phyloP scores from a whole-genome alignment of 495 filamentous ascomycete species.

The Penicillium ucsense region DNA sequence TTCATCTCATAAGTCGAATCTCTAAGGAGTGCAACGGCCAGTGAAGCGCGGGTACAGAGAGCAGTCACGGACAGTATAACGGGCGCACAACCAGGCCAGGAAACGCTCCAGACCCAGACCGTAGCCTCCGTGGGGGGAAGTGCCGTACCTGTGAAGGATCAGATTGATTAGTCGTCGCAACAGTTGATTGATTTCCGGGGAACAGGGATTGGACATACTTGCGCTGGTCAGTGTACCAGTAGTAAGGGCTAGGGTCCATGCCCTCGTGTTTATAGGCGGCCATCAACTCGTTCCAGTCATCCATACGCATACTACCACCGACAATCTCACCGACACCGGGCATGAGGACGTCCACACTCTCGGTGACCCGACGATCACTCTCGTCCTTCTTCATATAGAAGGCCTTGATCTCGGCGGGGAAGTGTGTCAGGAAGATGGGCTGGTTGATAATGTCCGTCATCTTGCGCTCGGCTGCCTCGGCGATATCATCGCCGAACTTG shows the following conservation, averaged over 20 bases:
- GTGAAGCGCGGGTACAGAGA: constrained; percentile 92
- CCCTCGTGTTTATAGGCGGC: constrained; percentile 78
- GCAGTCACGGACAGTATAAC: constrained; percentile 82
- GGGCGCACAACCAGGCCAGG: constrained; percentile 89
- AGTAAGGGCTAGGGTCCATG: constrained; percentile 80
- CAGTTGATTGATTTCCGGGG: too few relatives aligned
- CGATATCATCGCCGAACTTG: constrained; percentile 93
- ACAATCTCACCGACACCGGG: constrained; percentile 96
- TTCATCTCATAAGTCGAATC: not conserved
- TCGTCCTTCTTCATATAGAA: constrained; percentile 98
- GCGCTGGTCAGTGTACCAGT: constrained; percentile 98
- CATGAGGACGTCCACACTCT: constrained; percentile 95
- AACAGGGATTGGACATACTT: constrained; percentile 50
- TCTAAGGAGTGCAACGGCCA: constrained; percentile 79
- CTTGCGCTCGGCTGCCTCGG: constrained; percentile 88
- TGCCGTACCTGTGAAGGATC: constrained; percentile 61
- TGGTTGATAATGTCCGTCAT: constrained; percentile 96
- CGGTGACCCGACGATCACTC: constrained; percentile 76
- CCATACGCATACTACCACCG: constrained; percentile 93
- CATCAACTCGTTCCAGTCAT: constrained; percentile 85
- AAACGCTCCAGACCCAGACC: constrained; percentile 93
- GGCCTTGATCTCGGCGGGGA: constrained; percentile 95
- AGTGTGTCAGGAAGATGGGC: constrained; percentile 94
- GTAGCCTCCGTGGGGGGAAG: constrained; percentile 89
- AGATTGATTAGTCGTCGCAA: not conserved